phyloP scores from a whole-genome alignment of 1,139 yeast genomes.

The Kluyveromyces marxianus region DNA sequence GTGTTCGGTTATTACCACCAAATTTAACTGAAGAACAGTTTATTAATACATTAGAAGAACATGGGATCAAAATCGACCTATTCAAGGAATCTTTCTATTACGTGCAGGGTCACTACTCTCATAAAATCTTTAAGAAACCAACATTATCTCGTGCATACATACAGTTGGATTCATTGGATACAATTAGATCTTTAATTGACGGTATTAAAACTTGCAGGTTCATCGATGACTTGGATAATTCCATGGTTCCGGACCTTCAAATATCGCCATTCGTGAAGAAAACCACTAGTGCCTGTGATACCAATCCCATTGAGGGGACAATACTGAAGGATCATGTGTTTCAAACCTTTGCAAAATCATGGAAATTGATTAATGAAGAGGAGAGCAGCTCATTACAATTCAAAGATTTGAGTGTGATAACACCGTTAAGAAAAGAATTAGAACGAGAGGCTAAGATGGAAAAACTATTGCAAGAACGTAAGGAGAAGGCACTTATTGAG shows the following conservation, averaged over 20 bases:
- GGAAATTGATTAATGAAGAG: slow-evolving; percentile 16
- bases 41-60: slow-evolving; percentile 12
- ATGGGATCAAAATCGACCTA: slow-evolving; percentile 7
- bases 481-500: slow-evolving; percentile 17
- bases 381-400: slow-evolving; percentile 16
- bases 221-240: slow-evolving; percentile 23
- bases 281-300: slow-evolving; percentile 7
- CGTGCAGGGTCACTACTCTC: slow-evolving; percentile 22
- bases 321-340: slow-evolving; percentile 21
- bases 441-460: slow-evolving; percentile 14
- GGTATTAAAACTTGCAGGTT: slow-evolving; percentile 16
- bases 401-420: slow-evolving; percentile 22
- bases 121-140: slow-evolving; percentile 25
- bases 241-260: slow-evolving; percentile 16
- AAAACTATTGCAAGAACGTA: slow-evolving; percentile 12
- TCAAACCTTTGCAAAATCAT: slow-evolving; percentile 23
- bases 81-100: slow-evolving; percentile 20
- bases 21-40: slow-evolving; percentile 22
- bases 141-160: slow-evolving; percentile 28
- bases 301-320: slow-evolving; percentile 15
- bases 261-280: slow-evolving; percentile 23
- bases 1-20: slow-evolving; percentile 29
- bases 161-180: slow-evolving; percentile 16
- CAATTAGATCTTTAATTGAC: slow-evolving; percentile 13
- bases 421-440: slow-evolving; percentile 23